Evolutionary conservation across 345 rosid species (phyloP), one percentile per base, ranked within the genome.

Genomic region (Xanthoceras sorbifolium): DNA sequence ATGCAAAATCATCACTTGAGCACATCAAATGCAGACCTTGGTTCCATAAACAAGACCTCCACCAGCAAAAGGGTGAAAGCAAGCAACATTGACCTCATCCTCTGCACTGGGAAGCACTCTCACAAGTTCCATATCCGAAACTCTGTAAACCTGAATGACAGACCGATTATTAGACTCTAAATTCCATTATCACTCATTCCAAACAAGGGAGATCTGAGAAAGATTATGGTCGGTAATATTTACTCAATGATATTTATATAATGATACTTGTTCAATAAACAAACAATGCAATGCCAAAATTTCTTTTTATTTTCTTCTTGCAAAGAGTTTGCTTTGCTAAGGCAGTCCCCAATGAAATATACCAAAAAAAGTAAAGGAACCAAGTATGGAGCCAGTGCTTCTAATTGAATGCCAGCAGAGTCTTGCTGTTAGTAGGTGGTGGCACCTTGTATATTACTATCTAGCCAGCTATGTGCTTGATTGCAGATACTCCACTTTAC

Each of bases 71-170:
- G 98, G 98, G 86, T 94, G 98, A 82, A 90, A 94, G 85, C 97
- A 92, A 67, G 98, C 98, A 74, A 94, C 98, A 85, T 94, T 94
- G 81, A 94, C 98, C 86, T 94, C 98, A 81, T 94, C 98, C 83
- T 94, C 98, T 32, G 94, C 91, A 81, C 97, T 94, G 28, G 97
- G 97, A 73, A 92, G 96, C 75, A 94, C 96, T 85, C 92, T 87
- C 59, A 92, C 96, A 69, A 94, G 89, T 80, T 92, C 96, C 97
- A 94, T 92, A 76, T 92, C 94, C 48, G 96, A 91, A 82, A 94
- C 97, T 89, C 97, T 89, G 79, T 90, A 94, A 26, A 94, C 91
- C 98, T 94, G 84, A 80, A 74, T 26, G 46, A 71, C 64, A 73
- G 76, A 61, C 44, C 28, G 11, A 11, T 20, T 20, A 54, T 70